Base-by-base conservation (phyloP, 352 stramenopile species). In the Hyaloperonospora brassicae region DNA sequence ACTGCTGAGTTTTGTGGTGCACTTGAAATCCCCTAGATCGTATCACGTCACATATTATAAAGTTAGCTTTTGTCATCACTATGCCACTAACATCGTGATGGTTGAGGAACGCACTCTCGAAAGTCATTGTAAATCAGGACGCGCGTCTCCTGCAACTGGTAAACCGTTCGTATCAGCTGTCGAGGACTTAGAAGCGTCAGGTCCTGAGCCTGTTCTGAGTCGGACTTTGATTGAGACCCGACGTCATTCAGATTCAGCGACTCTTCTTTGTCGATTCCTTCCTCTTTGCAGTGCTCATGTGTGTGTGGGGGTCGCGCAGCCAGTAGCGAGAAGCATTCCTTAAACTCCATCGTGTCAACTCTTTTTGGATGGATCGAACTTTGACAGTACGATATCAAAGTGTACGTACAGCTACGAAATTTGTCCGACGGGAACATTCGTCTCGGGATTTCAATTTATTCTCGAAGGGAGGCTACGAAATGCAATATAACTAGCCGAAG, bases 61-160 rank as follows among this genome's bases (percentile, higher is more conserved):
- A 24, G 22, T 42, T 5, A 40, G 9, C 25, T 40, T 23, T 2
- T 13, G 27, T 25, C 13, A 50, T 1, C n/a, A 36, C 27, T n/a
- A 40, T 31, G 31, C 24, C 17, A n/a, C 6, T 25, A 21, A 53
- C 17, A 22, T 47, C 23, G 31, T 47, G 7, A 23, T 22, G 21
- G 52, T 21, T 2, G 10, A n/a, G 41, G 38, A 8, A 59, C 68
- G n/a, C 35, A 86, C 68, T 72, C 57, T 21, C 73, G 63, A 39
- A 93, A 93, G 2, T 78, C 68, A 23, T 48, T 55, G 72, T 90
- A 90, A 47, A 89, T 84, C 24, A 73, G 67, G 27, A 88, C 82
- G 27, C 82, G 79, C 30, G 50, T 67, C 55, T 84, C 76, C 56
- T 93, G 82, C 10, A 83, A 64, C 8, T 48, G 47, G 25, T 78